phyloP scores from a whole-genome alignment of 2,329 filamentous ascomycete genomes.

The Colletotrichum sp. region DNA sequence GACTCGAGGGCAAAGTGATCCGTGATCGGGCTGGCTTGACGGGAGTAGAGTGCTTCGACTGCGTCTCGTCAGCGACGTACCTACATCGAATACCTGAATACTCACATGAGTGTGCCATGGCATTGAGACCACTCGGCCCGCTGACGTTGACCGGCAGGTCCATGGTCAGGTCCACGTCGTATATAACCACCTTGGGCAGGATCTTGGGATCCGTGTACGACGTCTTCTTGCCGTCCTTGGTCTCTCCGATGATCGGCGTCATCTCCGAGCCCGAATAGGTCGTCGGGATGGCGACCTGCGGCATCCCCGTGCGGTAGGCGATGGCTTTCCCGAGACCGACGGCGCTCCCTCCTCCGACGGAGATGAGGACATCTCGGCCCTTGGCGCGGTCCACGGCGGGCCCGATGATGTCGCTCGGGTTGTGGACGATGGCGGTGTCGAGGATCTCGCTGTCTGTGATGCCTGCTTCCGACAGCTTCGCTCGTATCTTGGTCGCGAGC shows the following conservation, averaged over 20 bases:
- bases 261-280: conserved; percentile 67
- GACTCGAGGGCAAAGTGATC: conserved; percentile 16
- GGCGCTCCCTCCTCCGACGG: conserved; percentile 67
- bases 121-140: conserved; percentile 17
- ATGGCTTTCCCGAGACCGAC: conserved; percentile 64
- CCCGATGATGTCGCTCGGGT: conserved; percentile 30
- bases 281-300: conserved; percentile 64
- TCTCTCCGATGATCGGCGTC: conserved; percentile 44
- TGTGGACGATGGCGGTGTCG: conserved; percentile 34
- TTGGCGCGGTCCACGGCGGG: conserved; percentile 31
- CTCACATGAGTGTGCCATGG: conserved; percentile 19
- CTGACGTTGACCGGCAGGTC: conserved; percentile 16
- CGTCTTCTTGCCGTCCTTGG: conserved; percentile 21
- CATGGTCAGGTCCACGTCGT: conserved; percentile 19
- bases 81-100: background rate
- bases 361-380: conserved; percentile 61
- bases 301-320: conserved; percentile 54
- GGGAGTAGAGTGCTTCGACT: conserved; percentile 19
- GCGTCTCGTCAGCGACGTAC: background rate
- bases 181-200: conserved; percentile 18
- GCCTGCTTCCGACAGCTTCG: conserved; percentile 18
- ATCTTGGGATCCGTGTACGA: conserved; percentile 14
- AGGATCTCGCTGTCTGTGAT: conserved; percentile 39
- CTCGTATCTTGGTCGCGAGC: conserved; percentile 36
- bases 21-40: conserved; percentile 13